A percentile compares a stretch with the other conserved stretches of the same genome.
Conservation (phyloP, 148 eudicot species). For the Camellia japonica region DNA sequence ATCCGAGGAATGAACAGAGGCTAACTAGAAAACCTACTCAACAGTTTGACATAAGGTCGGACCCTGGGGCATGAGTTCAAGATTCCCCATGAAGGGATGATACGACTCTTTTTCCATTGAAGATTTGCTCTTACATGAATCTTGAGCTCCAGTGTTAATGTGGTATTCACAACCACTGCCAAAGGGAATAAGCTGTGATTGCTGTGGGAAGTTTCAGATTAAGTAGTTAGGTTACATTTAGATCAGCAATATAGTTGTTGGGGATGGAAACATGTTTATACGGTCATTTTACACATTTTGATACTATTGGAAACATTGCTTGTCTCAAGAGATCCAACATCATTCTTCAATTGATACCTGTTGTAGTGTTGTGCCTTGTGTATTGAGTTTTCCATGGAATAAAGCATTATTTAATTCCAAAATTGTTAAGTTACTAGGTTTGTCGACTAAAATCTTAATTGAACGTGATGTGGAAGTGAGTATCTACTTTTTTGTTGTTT, state of each 20-base stretch:
- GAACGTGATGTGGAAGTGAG: neutral
- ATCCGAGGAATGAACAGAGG: slow-evolving; percentile 16
- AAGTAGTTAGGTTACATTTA: neutral
- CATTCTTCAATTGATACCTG: slow-evolving; percentile 10
- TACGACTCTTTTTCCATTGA: neutral
- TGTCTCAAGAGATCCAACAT: slow-evolving; percentile 12
- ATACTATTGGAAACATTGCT: slow-evolving; percentile 1
- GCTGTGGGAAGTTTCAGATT: slow-evolving; percentile 14
- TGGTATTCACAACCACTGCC: slow-evolving; percentile 4
- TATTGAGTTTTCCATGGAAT: slow-evolving; percentile 21
- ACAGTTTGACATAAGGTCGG: neutral
- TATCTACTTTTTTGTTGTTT: neutral
- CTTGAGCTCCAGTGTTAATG: slow-evolving; percentile 5
- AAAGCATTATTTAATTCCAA: slow-evolving; percentile 12
- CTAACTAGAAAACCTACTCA: neutral
- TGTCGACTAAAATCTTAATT: neutral
- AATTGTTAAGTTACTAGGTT: neutral
- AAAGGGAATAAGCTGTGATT: slow-evolving; percentile 14
- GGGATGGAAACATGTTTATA: slow-evolving; percentile 7
- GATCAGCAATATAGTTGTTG: slow-evolving; percentile 11
- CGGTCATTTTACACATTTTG: slow-evolving; percentile 4
- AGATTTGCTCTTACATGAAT: slow-evolving; percentile 12
- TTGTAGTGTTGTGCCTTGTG: slow-evolving; percentile 20
- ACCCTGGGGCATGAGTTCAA: neutral
- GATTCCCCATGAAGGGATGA: neutral